Base-by-base conservation (phyloP, 1,284 basidiomycete genomes). In the Cryptococcus jaspeensis region DNA sequence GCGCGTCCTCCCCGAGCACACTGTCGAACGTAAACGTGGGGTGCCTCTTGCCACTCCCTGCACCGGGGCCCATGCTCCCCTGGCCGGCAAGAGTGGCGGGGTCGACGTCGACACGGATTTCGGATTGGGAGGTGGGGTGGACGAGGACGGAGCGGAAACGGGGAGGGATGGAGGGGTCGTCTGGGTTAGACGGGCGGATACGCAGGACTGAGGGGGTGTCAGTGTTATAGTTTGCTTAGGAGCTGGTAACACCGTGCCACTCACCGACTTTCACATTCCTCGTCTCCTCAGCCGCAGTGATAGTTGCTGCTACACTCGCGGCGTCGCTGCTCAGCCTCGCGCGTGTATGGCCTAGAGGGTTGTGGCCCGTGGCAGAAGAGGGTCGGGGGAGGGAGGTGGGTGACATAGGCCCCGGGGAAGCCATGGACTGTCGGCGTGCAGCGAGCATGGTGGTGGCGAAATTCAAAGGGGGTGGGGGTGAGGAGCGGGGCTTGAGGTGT, bases 21-120 rank as follows among this genome's bases (percentile, higher is more conserved):
- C 92, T 88, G 81, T 99, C 96, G 76, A 96, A 99, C 56, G 85
- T 86, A 77, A 98, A 99, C 47, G 82, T 78, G 67, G 93, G 91
- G 77, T 91, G 92, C 80, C 90, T 89, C 64, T 72, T 77, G 18
- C 81, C 80, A 44, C 81, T 79, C 35, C 81, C 81, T n/a, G 85
- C 81, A 48, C 83, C 77, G 9, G 82, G 74, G 18, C 84, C 77
- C 7, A 81, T 72, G 5, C 82, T 67, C 28, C 80, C 80, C 7
- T 79, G 70, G 56, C 78, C 81, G 46, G 80, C 74, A 48, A 81
- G 79, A 11, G 78, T 69, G 13, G 83, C 73, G 25, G 83, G 74
- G 41, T 75, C 72, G 45, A 75, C 80, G 74, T 94, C 90, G 65
- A 94, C 85, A 36, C 87, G 80, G 53, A 96, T 85, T 37, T 85